Evolutionary conservation across 768 basidiomycete genomes (phyloP).

Genomic region (Russula compacta): DNA sequence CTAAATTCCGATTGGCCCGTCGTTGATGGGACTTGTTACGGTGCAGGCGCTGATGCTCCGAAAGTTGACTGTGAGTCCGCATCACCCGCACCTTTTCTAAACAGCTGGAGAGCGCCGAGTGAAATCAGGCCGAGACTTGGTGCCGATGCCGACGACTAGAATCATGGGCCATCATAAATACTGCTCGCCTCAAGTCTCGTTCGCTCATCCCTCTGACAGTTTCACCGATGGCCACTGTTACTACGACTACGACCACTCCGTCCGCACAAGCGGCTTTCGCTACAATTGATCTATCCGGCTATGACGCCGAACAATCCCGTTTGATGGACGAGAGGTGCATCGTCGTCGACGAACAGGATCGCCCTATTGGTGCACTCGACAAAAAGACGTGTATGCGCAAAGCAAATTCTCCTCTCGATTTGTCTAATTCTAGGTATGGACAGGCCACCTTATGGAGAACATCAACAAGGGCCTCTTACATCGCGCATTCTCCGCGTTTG

Average conservation of each 20-base stretch:
- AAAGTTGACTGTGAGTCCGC: constrained; percentile 11
- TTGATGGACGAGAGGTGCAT: constrained; percentile 97
- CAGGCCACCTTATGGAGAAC: constrained; percentile 97
- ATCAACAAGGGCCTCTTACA: constrained; percentile 91
- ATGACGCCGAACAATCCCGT: constrained; percentile 88
- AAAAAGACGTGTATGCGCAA: constrained; percentile 84
- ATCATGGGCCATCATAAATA: constrained; percentile 8
- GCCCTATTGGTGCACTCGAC: constrained; percentile 74
- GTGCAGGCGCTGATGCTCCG: background rate
- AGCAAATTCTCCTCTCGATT: background rate
- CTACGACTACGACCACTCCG: constrained; percentile 31
- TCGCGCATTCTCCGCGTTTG: constrained; percentile 95
- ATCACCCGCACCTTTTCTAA: background rate
- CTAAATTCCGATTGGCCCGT: background rate
- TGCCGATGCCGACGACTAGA: background rate
- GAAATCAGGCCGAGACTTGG: constrained; percentile 6
- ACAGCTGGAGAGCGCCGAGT: background rate
- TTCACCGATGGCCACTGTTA: constrained; percentile 28
- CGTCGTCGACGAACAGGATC: constrained; percentile 82
- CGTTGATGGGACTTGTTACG: background rate
- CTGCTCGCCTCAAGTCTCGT: background rate
- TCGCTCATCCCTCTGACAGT: background rate
- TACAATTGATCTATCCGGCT: constrained; percentile 67
- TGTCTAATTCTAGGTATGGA: background rate
- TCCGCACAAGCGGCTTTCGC: constrained; percentile 34